Conservation (phyloP, 2,329 filamentous ascomycete species). For the Penicillium sp. region DNA sequence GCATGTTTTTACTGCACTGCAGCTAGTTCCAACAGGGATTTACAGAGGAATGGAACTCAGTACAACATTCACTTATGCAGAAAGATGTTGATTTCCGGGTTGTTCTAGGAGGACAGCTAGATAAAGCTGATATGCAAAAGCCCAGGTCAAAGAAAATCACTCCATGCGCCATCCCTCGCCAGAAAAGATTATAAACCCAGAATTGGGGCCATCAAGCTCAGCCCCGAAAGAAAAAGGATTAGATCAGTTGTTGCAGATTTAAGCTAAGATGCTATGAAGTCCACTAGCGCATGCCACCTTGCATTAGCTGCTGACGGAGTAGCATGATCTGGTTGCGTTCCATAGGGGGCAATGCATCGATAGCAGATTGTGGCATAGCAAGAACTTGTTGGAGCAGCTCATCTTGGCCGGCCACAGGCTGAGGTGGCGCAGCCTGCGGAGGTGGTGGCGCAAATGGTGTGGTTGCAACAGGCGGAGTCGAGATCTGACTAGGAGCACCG, state of each 20-base stretch:
- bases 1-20: no score
- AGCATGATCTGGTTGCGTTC: constrained; percentile 79
- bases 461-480: constrained; percentile 53
- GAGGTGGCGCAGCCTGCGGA: constrained; percentile 31
- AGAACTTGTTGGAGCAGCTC: constrained; percentile 79
- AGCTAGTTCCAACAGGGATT: no score
- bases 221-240: background rate
- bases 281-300: constrained; percentile 37
- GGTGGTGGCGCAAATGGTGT: constrained; percentile 48
- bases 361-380: constrained; percentile 74
- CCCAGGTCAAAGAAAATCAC: background rate
- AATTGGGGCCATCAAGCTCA: background rate
- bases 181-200: background rate
- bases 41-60: no score
- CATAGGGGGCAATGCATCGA: constrained; percentile 74
- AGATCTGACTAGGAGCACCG: constrained; percentile 46
- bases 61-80: no score
- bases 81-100: background rate
- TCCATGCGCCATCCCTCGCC: constrained; percentile 8
- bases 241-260: background rate
- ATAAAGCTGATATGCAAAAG: background rate
- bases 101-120: background rate
- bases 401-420: constrained; percentile 59
- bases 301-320: constrained; percentile 65
- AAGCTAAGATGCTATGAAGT: background rate